A percentile compares a stretch with the other conserved stretches of the same genome.
These are phyloP conservation scores for Graphiopsis chlorocephala DNA, from an alignment of 2,329 filamentous ascomycete genomes.

Conservation along the genomic window DNA sequence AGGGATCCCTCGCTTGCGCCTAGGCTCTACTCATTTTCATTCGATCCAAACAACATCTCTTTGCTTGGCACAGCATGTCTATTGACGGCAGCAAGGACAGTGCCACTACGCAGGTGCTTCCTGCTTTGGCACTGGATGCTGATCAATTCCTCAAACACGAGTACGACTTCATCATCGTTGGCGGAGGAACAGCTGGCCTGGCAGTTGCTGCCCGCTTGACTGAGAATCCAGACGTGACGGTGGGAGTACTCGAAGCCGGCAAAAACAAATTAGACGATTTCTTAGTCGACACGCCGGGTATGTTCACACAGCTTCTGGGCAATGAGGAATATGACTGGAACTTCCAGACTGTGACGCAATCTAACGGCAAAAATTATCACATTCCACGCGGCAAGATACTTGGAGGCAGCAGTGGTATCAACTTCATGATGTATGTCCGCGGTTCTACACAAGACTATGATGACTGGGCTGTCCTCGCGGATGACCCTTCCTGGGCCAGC, in stretches of 20 bases:
- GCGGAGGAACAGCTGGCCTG: constrained; percentile 34
- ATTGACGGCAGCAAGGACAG: constrained; percentile 22
- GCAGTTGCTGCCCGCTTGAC: constrained; percentile 31
- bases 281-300: constrained; percentile 25
- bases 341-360: constrained; percentile 28
- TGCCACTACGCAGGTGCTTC: constrained; percentile 15
- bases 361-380: constrained; percentile 20
- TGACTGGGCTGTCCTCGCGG: constrained; percentile 43
- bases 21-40: neutral
- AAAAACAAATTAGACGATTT: constrained; percentile 24
- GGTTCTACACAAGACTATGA: constrained; percentile 47
- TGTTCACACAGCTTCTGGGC: constrained; percentile 22
- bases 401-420: constrained; percentile 42
- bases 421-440: constrained; percentile 41
- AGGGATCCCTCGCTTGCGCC: neutral
- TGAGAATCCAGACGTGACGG: constrained; percentile 32
- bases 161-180: constrained; percentile 32
- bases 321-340: constrained; percentile 26
- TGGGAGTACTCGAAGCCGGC: constrained; percentile 37
- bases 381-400: constrained; percentile 36
- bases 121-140: constrained; percentile 26
- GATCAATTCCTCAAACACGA: constrained; percentile 28
- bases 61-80: constrained; percentile 17
- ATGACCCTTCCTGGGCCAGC: constrained; percentile 47
- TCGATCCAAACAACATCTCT: neutral